Percentiles rank a stretch among this genome's conserved stretches.
phyloP scores from a whole-genome alignment of 352 stramenopile species.

The Hyphochytrium catenoides region DNA sequence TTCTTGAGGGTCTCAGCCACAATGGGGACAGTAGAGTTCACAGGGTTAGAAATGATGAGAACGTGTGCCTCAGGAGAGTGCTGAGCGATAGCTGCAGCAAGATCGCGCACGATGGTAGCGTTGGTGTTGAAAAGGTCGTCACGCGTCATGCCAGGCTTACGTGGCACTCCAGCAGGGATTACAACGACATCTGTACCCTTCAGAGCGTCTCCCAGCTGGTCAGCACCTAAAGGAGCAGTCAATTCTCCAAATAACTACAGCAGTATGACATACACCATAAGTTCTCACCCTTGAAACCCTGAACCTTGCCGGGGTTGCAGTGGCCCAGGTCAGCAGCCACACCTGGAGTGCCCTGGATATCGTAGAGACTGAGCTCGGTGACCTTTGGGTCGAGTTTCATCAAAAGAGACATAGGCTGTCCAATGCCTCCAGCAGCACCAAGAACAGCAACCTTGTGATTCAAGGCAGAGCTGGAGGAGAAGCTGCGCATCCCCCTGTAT shows the following conservation, averaged over 20 bases:
- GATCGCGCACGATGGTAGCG: conserved; percentile 82
- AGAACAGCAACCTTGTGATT: conserved; percentile 51
- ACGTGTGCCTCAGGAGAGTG: conserved; percentile 86
- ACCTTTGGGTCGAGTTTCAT: conserved; percentile 91
- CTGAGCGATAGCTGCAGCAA: conserved; percentile 79
- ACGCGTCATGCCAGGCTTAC: conserved; percentile 91
- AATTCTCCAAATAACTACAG: too few species aligned
- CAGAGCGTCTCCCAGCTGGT: too few species aligned
- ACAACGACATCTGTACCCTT: conserved; percentile 92
- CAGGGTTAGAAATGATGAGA: conserved; percentile 96
- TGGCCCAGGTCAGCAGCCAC: conserved; percentile 89
- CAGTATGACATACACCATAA: too few species aligned
- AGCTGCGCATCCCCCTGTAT: too few species aligned
- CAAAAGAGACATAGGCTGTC: conserved; percentile 92
- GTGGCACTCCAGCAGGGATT: conserved; percentile 95
- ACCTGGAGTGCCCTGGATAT: conserved; percentile 92
- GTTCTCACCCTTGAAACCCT: too few species aligned
- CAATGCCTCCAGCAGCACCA: conserved; percentile 90
- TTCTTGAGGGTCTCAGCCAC: conserved; percentile 96
- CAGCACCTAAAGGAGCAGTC: too few species aligned
- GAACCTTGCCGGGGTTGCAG: conserved; percentile 60
- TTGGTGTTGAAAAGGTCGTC: conserved; percentile 90
- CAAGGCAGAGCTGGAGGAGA: too few species aligned
- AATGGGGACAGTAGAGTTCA: conserved; percentile 99
- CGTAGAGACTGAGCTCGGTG: conserved; percentile 86